Percentiles rank a stretch among this genome's conserved stretches.
phyloP scores from a whole-genome alignment of 2,329 filamentous ascomycete species.

The Cytospora paraplurivora region DNA sequence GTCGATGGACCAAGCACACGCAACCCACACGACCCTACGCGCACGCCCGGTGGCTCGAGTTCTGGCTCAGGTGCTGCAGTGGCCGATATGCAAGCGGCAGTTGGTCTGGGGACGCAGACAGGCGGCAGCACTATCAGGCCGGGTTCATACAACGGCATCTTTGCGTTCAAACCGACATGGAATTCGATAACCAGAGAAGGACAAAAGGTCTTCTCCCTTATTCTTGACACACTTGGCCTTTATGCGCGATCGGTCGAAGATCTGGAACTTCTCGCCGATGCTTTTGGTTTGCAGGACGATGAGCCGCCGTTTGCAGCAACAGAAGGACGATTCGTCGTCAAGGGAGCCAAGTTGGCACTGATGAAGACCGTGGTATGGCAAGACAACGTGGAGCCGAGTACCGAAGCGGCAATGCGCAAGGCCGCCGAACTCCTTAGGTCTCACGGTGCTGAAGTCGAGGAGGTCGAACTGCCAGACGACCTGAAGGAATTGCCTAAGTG shows the following conservation, averaged over 20 bases:
- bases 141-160: constrained; percentile 65
- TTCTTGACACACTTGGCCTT: constrained; percentile 64
- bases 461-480: constrained; percentile 53
- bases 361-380: constrained; percentile 25
- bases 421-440: constrained; percentile 43
- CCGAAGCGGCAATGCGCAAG: constrained; percentile 42
- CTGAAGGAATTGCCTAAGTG: constrained; percentile 54
- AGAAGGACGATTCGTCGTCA: constrained; percentile 7
- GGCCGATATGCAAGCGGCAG: constrained; percentile 62
- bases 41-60: constrained; percentile 68
- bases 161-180: constrained; percentile 68
- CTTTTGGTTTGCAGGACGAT: constrained; percentile 58
- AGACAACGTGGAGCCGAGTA: constrained; percentile 7
- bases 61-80: constrained; percentile 69
- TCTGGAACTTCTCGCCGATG: constrained; percentile 55
- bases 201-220: constrained; percentile 58
- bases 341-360: constrained; percentile 22
- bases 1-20: constrained; percentile 53
- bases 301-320: constrained; percentile 31
- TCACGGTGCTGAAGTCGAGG: constrained; percentile 57
- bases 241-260: constrained; percentile 61
- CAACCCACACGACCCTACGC: constrained; percentile 56
- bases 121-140: constrained; percentile 66
- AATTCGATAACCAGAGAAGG: constrained; percentile 64
- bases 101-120: constrained; percentile 67